phyloP scores from a whole-genome alignment of 2,329 filamentous ascomycete species.

The Colletotrichum sp. region DNA sequence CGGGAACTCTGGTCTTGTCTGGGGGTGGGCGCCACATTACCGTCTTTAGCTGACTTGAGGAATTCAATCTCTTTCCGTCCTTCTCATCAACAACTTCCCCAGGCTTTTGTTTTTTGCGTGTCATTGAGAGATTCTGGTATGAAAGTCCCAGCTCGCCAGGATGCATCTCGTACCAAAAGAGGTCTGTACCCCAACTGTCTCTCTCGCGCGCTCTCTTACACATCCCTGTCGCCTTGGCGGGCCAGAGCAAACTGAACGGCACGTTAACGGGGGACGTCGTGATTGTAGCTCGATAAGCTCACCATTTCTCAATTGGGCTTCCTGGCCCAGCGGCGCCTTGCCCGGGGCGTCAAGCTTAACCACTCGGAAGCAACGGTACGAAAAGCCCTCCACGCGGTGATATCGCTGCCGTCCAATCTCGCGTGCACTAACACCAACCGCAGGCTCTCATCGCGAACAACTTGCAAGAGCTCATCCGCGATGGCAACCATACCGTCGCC shows the following conservation, averaged over 20 bases:
- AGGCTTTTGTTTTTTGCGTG: background rate
- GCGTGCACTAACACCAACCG: conserved; percentile 10
- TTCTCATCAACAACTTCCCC: background rate
- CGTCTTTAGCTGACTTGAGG: background rate
- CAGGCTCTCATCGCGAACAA: conserved; percentile 85
- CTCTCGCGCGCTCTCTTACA: conserved; percentile 6
- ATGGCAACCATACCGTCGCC: conserved; percentile 90
- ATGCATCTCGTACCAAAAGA: conserved; percentile 57
- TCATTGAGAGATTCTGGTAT: background rate
- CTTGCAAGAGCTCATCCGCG: conserved; percentile 94
- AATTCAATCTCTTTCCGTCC: background rate
- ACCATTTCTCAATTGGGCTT: conserved; percentile 87
- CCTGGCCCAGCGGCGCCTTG: conserved; percentile 86
- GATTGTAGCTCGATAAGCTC: conserved; percentile 87
- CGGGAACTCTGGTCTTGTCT: background rate
- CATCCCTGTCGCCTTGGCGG: conserved; percentile 16
- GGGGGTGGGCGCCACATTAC: background rate
- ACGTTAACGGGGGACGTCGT: conserved; percentile 19
- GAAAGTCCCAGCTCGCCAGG: conserved; percentile 2
- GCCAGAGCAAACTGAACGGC: background rate
- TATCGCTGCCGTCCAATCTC: background rate
- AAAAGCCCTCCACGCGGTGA: background rate
- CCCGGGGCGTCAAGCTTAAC: conserved; percentile 86
- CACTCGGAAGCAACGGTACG: conserved; percentile 84
- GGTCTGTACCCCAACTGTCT: conserved; percentile 34